Evolutionary conservation across 495 filamentous ascomycete genomes (phyloP).

Genomic region (Chaetomium cochliodes): DNA sequence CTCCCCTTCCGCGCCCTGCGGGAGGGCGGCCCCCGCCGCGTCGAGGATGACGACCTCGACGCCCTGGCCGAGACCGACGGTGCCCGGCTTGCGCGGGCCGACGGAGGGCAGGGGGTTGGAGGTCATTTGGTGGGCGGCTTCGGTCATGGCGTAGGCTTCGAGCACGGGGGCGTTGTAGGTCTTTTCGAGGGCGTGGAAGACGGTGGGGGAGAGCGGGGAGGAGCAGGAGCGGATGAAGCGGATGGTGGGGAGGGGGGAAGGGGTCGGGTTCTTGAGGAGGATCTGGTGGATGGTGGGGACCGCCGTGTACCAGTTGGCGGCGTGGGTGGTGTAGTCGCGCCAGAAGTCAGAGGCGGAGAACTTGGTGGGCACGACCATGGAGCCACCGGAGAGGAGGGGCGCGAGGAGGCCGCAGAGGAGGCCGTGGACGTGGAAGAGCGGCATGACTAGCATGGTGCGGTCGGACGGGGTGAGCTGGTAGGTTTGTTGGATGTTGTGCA

Average conservation of each 20-base stretch:
- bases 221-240: slow-evolving; percentile 87
- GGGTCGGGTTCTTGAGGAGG: slow-evolving; percentile 66
- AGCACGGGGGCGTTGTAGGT: slow-evolving; percentile 74
- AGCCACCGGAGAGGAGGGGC: slow-evolving; percentile 67
- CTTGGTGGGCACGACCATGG: slow-evolving; percentile 67
- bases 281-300: slow-evolving; percentile 90
- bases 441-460: slow-evolving; percentile 86
- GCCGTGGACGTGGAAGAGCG: slow-evolving; percentile 85
- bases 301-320: slow-evolving; percentile 87
- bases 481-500: slow-evolving; percentile 67
- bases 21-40: slow-evolving; percentile 57
- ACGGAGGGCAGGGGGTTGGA: slow-evolving; percentile 76
- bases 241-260: slow-evolving; percentile 64
- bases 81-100: slow-evolving; percentile 67
- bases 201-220: slow-evolving; percentile 72
- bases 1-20: slow-evolving; percentile 67
- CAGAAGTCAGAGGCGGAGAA: slow-evolving; percentile 87
- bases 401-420: slow-evolving; percentile 76
- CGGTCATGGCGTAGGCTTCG: slow-evolving; percentile 90
- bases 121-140: slow-evolving; percentile 87
- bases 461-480: slow-evolving; percentile 66
- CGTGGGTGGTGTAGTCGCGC: slow-evolving; percentile 63
- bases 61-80: slow-evolving; percentile 76
- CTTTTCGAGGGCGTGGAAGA: slow-evolving; percentile 70
- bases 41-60: slow-evolving; percentile 78